A percentile compares a stretch with the other conserved stretches of the same genome.
phyloP scores from a whole-genome alignment of 75 land plant species.

The Cupressus sempervirens region DNA sequence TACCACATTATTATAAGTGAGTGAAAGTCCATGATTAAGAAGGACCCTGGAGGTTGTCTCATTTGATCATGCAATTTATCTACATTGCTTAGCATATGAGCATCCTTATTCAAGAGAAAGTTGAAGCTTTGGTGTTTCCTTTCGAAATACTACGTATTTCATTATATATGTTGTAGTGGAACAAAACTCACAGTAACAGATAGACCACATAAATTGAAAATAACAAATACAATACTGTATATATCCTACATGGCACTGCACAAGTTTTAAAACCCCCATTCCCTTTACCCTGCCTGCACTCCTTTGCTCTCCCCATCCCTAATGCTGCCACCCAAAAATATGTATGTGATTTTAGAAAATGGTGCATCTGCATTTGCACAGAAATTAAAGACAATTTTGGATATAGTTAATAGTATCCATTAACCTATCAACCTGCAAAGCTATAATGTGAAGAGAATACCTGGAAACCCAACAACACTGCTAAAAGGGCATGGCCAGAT shows the following conservation, averaged over 20 bases:
- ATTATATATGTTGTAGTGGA: too few species aligned
- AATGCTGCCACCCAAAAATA: not conserved
- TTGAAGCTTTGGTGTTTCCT: too few species aligned
- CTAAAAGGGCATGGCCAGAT: conserved; percentile 55
- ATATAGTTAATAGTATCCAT: not conserved
- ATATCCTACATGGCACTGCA: not conserved
- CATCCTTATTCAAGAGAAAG: too few species aligned
- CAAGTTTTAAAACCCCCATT: not conserved
- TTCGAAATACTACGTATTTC: too few species aligned
- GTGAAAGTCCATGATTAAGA: too few species aligned
- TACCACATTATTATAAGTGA: too few species aligned
- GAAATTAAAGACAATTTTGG: not conserved
- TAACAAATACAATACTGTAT: not conserved
- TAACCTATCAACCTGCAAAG: not conserved
- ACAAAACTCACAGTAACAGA: too few species aligned
- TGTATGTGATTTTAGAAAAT: not conserved
- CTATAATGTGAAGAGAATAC: conserved; percentile 21
- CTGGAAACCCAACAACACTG: conserved; percentile 59
- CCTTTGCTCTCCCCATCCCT: too few species aligned
- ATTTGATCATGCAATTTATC: too few species aligned
- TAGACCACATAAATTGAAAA: not conserved
- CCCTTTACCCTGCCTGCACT: not conserved
- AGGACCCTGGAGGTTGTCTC: too few species aligned
- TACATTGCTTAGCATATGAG: too few species aligned
- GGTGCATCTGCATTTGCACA: not conserved